Evolutionary conservation across 1,139 yeast species (phyloP), one percentile per base, ranked within the genome.

Genomic region (Candida tropicalis): DNA sequence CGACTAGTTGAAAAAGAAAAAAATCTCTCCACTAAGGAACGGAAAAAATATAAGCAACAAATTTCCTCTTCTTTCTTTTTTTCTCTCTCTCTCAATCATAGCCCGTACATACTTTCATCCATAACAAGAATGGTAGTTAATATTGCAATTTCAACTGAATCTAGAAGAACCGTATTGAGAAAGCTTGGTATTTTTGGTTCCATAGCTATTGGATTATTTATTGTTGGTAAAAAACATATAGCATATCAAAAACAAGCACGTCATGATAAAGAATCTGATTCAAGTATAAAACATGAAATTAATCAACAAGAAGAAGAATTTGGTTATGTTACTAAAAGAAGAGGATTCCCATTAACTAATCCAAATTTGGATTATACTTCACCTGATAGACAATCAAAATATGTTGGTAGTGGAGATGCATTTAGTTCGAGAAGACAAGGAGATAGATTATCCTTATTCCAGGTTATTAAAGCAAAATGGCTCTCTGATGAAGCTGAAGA

Each of bases 351-450:
- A 3, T 40, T 47, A 26, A 56, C 57, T 48, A 65, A 60, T 47
- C 68, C 64, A n/a, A 57, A 55, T 15, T 54, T 59, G 41, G 65
- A 59, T 23, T 45, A 45, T 36, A 31, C 52, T 26, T 50, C 52
- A 24, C 39, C 42, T 18, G 45, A 52, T 11, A 63, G 90, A 49
- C 79, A 79, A 48, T 79, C 84, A 44, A 79, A 76, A 53, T 86
- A 75, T 56, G 86, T 82, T 51, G 91, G 89, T 5, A 73, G 83
- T 1, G 88, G 88, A 0, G 66, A 67, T 38, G 76, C 87, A 38
- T 82, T 82, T 66, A 50, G 76, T 64, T 68, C 79, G 27, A 62
- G 83, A 48, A 70, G 69, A 43, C 68, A 71, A 9, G 81, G 81
- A 11, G 81, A 73, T 46, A 57, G 73, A 42, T 63, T 73, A 38